Conservation (phyloP, 805 yeast species). For the Metschnikowia continentalis region DNA sequence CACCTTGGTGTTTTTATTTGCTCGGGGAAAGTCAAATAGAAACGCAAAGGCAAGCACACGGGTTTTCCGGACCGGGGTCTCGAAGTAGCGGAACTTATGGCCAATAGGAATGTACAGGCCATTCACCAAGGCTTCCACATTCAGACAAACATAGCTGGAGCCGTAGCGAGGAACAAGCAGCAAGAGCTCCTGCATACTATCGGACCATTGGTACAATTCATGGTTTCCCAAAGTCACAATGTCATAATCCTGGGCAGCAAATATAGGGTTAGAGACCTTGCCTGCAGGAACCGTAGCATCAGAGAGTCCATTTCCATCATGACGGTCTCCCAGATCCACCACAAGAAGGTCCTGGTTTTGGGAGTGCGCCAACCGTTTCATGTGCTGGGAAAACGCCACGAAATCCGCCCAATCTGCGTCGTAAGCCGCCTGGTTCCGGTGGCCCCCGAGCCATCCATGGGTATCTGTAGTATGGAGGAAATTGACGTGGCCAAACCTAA, state of each 20-base stretch:
- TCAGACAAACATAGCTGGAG: conserved; percentile 64
- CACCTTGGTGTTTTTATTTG: conserved; percentile 59
- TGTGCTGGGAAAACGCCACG: conserved; percentile 56
- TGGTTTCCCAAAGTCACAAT: conserved; percentile 86
- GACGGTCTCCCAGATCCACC: conserved; percentile 89
- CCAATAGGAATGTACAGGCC: conserved; percentile 54
- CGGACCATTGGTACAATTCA: conserved; percentile 70
- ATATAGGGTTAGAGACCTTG: conserved; percentile 52
- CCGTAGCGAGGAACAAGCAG: conserved; percentile 54
- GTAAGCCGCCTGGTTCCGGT: conserved; percentile 68
- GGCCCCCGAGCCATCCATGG: conserved; percentile 96
- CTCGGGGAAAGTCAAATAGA: conserved; percentile 67
- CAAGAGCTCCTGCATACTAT: conserved; percentile 62
- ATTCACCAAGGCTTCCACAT: conserved; percentile 50
- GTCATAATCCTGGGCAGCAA: conserved; percentile 66
- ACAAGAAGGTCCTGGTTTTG: conserved; percentile 61
- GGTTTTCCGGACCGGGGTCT: conserved; percentile 49
- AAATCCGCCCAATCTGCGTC: conserved; percentile 93
- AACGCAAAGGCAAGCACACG: conserved; percentile 72
- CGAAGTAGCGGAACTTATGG: conserved; percentile 57
- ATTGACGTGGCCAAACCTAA: conserved; percentile 52
- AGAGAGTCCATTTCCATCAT: conserved; percentile 88
- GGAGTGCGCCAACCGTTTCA: conserved; percentile 42
- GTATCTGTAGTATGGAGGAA: conserved; percentile 95
- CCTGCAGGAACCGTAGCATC: conserved; percentile 81